phyloP scores from a whole-genome alignment of 2,329 filamentous ascomycete species.

The Phaeoacremonium minimum region DNA sequence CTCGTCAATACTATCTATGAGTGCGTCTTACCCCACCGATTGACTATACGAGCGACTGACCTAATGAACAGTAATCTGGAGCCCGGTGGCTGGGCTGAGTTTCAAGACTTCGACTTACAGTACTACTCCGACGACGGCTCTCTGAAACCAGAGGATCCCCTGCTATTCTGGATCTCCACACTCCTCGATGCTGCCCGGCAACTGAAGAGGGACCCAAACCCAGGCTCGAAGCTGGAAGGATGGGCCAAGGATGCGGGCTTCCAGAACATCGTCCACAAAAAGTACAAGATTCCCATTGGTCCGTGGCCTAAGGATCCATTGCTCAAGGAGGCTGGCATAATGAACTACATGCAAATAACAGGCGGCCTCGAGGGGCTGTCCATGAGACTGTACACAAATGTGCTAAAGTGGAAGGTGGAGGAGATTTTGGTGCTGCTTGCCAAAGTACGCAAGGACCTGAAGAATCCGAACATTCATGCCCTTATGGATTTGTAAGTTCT shows the following conservation, averaged over 20 bases:
- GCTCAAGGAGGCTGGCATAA: constrained; percentile 17
- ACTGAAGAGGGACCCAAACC: constrained; percentile 15
- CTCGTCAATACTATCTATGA: constrained; percentile 16
- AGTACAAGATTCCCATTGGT: constrained; percentile 14
- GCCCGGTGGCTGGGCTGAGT: constrained; percentile 29
- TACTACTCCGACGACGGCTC: constrained; percentile 21
- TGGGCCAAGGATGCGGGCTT: constrained; percentile 21
- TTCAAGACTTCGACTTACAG: constrained; percentile 20
- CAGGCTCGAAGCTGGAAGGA: constrained; percentile 16
- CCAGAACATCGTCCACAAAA: constrained; percentile 8
- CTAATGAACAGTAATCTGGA: constrained; percentile 18
- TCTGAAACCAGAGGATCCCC: constrained; percentile 14
- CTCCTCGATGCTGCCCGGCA: constrained; percentile 11
- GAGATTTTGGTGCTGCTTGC: constrained; percentile 17
- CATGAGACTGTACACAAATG: constrained; percentile 18
- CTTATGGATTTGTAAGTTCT: constrained; percentile 14
- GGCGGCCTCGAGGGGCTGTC: constrained; percentile 18
- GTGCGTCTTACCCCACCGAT: constrained; percentile 7
- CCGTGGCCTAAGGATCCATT: constrained; percentile 23
- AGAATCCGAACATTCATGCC: constrained; percentile 16
- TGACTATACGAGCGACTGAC: not conserved
- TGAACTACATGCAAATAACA: constrained; percentile 13
- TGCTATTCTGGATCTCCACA: constrained; percentile 13
- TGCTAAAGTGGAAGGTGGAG: constrained; percentile 17
- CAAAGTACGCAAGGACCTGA: constrained; percentile 18